Conservation (phyloP, 1,284 basidiomycete species). For the Fomitiporia mediterranea region DNA sequence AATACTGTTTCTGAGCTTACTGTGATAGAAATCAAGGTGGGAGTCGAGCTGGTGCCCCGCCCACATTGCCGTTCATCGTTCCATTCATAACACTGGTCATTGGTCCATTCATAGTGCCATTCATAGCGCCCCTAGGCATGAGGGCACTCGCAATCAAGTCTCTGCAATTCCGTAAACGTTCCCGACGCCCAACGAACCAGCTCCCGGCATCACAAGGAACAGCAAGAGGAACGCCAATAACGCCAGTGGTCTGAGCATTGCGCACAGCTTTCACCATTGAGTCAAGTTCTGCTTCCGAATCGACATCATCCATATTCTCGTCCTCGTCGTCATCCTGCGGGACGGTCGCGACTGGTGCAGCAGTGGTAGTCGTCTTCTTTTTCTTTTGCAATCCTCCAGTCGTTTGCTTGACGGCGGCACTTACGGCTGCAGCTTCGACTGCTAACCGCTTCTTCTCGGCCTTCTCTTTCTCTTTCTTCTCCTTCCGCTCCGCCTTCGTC, state of each 20-base stretch:
- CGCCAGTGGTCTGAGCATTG: constrained; percentile 48
- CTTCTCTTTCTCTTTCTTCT: constrained; percentile 73
- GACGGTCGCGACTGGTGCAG: constrained; percentile 24
- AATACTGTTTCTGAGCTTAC: too few relatives aligned
- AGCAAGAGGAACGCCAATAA: constrained; percentile 45
- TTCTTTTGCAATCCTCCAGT: constrained; percentile 49
- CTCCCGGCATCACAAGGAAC: constrained; percentile 45
- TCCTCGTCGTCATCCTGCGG: constrained; percentile 42
- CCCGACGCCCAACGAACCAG: constrained; percentile 75
- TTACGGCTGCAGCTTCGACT: constrained; percentile 58
- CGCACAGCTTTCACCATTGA: constrained; percentile 50
- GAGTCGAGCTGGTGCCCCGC: not conserved
- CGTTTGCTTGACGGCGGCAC: constrained; percentile 38
- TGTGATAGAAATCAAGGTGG: too few relatives aligned
- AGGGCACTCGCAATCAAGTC: constrained; percentile 61
- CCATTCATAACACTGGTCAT: too few relatives aligned
- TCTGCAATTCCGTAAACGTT: constrained; percentile 62
- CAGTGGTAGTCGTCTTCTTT: constrained; percentile 37
- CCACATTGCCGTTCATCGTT: not conserved
- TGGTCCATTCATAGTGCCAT: not conserved
- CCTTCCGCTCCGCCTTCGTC: constrained; percentile 77
- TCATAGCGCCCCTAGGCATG: constrained; percentile 17
- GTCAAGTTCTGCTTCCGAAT: constrained; percentile 71
- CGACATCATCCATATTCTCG: constrained; percentile 74
- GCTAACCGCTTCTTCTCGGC: constrained; percentile 68